These are phyloP conservation scores for Podaxis mareebaensis DNA, from an alignment of 768 basidiomycete genomes.

Conservation along the genomic window DNA sequence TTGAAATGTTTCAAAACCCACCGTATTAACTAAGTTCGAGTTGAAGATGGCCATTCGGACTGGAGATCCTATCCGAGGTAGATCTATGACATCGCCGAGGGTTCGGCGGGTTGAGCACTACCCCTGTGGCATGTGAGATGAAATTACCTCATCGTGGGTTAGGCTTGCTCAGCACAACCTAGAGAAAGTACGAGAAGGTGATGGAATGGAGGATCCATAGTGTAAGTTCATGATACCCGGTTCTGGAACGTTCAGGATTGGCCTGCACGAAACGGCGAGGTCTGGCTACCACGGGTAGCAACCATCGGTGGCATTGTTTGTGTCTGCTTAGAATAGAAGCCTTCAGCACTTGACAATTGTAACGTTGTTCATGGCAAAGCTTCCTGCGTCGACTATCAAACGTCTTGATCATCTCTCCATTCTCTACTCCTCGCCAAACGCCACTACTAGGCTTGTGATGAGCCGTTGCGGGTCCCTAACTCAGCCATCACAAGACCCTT, in stretches of 20 bases:
- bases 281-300: not conserved
- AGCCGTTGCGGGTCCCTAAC: not conserved
- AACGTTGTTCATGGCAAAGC: not conserved
- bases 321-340: not conserved
- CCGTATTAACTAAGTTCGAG: not conserved
- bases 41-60: not conserved
- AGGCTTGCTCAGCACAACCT: not conserved
- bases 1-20: not conserved
- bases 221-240: not conserved
- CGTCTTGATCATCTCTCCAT: not conserved
- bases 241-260: not conserved
- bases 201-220: not conserved
- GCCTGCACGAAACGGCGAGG: not conserved
- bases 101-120: too few relatives aligned
- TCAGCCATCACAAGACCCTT: not conserved
- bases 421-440: not conserved
- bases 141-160: not conserved
- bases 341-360: not conserved
- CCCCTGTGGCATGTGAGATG: not conserved
- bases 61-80: constrained; percentile 9
- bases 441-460: not conserved
- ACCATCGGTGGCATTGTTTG: not conserved
- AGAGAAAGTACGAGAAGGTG: not conserved
- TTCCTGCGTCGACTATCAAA: not conserved
- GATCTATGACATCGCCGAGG: not conserved